Evolutionary conservation across 495 filamentous ascomycete species (phyloP), one percentile per base, ranked within the genome.

Genomic region (Daldinia bambusicola): DNA sequence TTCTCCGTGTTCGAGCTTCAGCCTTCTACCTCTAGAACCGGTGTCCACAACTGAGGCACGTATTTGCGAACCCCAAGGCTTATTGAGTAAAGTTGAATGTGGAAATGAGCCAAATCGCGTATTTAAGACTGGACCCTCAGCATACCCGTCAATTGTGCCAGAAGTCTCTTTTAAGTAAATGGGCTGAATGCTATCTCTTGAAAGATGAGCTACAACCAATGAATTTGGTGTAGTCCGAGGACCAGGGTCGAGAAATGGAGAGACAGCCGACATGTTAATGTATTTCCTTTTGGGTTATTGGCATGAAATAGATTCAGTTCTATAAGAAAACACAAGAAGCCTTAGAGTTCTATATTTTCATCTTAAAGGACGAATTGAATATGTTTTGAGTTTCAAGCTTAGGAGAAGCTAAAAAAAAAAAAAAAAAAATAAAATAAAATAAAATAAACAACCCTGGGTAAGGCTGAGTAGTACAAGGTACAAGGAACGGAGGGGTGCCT

Each of bases 61-160:
- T 31, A 98, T 89, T 75, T 98, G 95, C 6, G 91, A 91, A 51
- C 95, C 95, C 94, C 94, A 98, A 57, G 93, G 90, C 52, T 93
- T 82, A 14, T 86, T 82, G 75, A 95, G 80, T 58, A 99, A 83
- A 1, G 95, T 97, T 53, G 84, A 90, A 80, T 98, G 95, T 0
- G 95, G 95, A 74, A 96, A 99, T 4, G 93, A 95, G 26, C 95
- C 95, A 74, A 97, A 99, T 9, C 94, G 90, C 2, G 95, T 99
- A 78, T 95, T 98, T 62, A 91, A 88, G 9, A 97, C 92, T 63
- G 90, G 89, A 61, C 92, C 93, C 76, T 95, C 93, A 26, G 85
- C 85, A 71, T 94, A 93, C 68, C 92, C 92, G 64, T 87, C 86
- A 70, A 88, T 83, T 55, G 87, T 81, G 22, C 87, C 87, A 30